phyloP scores from a whole-genome alignment of 2,329 filamentous ascomycete species.

The Arthrobotrys iridis region DNA sequence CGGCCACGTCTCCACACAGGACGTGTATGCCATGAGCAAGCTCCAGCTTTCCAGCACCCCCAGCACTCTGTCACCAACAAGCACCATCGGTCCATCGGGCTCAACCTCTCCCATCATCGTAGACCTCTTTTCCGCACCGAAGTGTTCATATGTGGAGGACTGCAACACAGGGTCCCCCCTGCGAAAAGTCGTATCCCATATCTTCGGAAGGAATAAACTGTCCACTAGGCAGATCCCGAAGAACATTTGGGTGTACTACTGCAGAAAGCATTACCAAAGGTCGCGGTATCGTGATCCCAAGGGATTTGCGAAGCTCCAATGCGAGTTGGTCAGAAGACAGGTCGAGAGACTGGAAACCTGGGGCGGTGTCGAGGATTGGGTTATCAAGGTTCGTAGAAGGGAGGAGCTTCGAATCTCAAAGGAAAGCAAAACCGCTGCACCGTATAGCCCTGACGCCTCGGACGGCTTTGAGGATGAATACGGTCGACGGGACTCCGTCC shows the following conservation, averaged over 20 bases:
- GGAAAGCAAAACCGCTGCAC: slow-evolving; percentile 60
- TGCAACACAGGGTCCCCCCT: slow-evolving; percentile 71
- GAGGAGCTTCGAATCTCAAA: slow-evolving; percentile 70
- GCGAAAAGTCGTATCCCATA: slow-evolving; percentile 81
- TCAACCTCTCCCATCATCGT: slow-evolving; percentile 25
- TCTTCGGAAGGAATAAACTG: slow-evolving; percentile 84
- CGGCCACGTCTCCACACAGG: slow-evolving; percentile 35
- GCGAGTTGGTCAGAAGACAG: slow-evolving; percentile 72
- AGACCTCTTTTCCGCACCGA: slow-evolving; percentile 51
- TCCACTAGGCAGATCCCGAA: slow-evolving; percentile 76
- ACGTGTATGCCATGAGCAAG: slow-evolving; percentile 52
- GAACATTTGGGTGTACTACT: slow-evolving; percentile 78
- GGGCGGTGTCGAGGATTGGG: slow-evolving; percentile 71
- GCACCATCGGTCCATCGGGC: slow-evolving; percentile 28
- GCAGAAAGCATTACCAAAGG: slow-evolving; percentile 84
- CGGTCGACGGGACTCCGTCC: slow-evolving; percentile 25
- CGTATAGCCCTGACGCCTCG: slow-evolving; percentile 55
- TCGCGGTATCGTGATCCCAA: slow-evolving; percentile 73
- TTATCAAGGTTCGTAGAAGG: slow-evolving; percentile 72
- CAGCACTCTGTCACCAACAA: slow-evolving; percentile 38
- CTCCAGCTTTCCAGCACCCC: slow-evolving; percentile 50
- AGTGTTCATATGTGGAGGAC: slow-evolving; percentile 68
- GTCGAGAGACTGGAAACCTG: slow-evolving; percentile 72
- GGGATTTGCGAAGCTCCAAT: slow-evolving; percentile 72
- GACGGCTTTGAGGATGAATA: slow-evolving; percentile 45